Percentiles rank a stretch among this genome's conserved stretches.
phyloP scores from a whole-genome alignment of 1,139 yeast species.

The Hemisphaericaspora subhashii region DNA sequence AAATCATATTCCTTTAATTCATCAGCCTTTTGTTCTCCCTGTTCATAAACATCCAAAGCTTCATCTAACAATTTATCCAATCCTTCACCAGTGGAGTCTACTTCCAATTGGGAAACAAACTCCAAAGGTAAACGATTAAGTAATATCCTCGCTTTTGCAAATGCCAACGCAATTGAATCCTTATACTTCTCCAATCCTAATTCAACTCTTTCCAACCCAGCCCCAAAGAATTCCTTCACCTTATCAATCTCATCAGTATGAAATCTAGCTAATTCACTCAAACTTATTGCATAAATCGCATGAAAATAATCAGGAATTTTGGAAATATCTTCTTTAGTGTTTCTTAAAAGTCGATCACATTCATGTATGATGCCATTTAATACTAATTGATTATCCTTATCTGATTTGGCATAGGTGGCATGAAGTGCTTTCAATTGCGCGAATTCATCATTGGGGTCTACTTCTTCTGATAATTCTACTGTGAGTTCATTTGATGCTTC shows the following conservation, averaged over 20 bases:
- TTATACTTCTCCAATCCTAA: conserved; percentile 54
- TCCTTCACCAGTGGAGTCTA: conserved; percentile 36
- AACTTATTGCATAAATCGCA: conserved; percentile 69
- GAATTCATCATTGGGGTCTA: conserved; percentile 74
- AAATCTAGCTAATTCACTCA: conserved; percentile 66
- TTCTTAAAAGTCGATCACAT: conserved; percentile 75
- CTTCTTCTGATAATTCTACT: conserved; percentile 69
- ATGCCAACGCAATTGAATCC: conserved; percentile 40
- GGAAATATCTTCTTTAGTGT: conserved; percentile 14
- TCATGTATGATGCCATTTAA: conserved; percentile 89
- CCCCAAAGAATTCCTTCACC: conserved; percentile 58
- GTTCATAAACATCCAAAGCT: conserved; percentile 44
- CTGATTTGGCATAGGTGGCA: conserved; percentile 55
- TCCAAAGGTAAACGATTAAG: conserved; percentile 60
- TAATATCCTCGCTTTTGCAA: conserved; percentile 57
- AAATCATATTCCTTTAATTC: conserved; percentile 23
- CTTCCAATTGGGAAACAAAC: conserved; percentile 49
- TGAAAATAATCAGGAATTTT: conserved; percentile 62
- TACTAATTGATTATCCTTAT: conserved; percentile 60
- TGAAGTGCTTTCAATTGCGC: conserved; percentile 74
- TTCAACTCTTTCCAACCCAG: conserved; percentile 69
- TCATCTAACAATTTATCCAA: conserved; percentile 39
- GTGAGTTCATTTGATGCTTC: conserved; percentile 47
- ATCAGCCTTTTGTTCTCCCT: conserved; percentile 40
- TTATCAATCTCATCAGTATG: conserved; percentile 38